These are phyloP conservation scores for Sphaerostilbella broomeana DNA, from an alignment of 2,329 filamentous ascomycete genomes.

Conservation along the genomic window DNA sequence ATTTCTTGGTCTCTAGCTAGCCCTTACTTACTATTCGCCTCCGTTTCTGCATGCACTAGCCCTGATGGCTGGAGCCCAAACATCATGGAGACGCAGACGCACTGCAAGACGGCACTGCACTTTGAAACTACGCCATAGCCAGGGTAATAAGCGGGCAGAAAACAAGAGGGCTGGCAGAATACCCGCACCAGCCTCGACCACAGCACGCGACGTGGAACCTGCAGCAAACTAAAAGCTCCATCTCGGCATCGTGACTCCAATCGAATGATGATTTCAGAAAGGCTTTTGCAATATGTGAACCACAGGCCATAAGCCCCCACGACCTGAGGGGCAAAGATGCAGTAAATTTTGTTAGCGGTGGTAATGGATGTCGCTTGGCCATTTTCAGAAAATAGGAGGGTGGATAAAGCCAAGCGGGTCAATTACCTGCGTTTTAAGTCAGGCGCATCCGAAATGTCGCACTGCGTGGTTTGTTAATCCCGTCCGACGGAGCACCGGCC, in stretches of 20 bases:
- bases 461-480: not conserved
- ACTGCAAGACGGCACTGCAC: not conserved
- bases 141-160: no score
- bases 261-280: conserved; percentile 4
- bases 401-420: no score
- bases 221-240: conserved; percentile 9
- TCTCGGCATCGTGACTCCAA: conserved; percentile 4
- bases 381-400: no score
- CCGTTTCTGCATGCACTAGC: no score
- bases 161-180: conserved; percentile 3
- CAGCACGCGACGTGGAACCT: conserved; percentile 1
- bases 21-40: no score
- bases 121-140: not conserved
- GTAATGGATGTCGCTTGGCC: not conserved
- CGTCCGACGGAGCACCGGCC: conserved; percentile 6
- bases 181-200: not conserved
- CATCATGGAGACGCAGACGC: no score
- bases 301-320: conserved; percentile 1
- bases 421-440: no score
- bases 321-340: conserved; percentile 1
- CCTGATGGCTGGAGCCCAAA: no score
- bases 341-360: no score
- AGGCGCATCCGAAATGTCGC: no score
- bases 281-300: conserved; percentile 10
- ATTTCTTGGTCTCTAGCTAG: no score